Base-by-base conservation (phyloP, 306 rosid species). In the Cyclanthera cordifolia region DNA sequence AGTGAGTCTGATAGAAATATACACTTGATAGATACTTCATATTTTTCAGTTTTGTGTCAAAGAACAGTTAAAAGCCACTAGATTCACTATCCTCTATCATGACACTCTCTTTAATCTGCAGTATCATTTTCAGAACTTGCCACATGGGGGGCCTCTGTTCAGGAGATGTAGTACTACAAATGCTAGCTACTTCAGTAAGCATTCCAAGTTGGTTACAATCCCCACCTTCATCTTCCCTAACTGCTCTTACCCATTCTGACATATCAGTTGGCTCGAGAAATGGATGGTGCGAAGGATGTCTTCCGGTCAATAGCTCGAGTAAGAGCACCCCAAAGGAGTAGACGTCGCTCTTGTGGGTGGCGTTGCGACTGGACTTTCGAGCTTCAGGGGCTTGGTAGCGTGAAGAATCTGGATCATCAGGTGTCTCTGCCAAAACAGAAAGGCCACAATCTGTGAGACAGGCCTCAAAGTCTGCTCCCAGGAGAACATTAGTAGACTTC, bases 101-200 rank as follows among this genome's bases (percentile, higher is more conserved):
- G 23, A 81, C 88, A 51, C 88, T 84, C 80, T 87, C 92, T 77
- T 89, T 92, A n/a, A 92, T 87, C 81, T 86, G 88, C 75, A 85
- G 90, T 69, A 92, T 85, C 95, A 89, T 84, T 81, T 85, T 84
- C 83, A 89, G 78, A 50, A 87, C 95, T 77, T 87, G 96, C 96
- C 95, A 82, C 93, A 89, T 92, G 12, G 89, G 79, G 3, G 98
- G 98, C 79, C 98, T 87, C 85, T 92, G 95, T 74, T 92, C 98
- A 0, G 95, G 98, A 0, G 96, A 89, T 51, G 95, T 85, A 19
- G 82, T 77, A 39, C 85, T 85, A 79, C 95, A 89, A 69, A 87
- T 77, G 84, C 92, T 74, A 53, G 98, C 98, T 9, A 92, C 95
- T 85, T 92, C 98, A 0, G 93, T 83, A 39, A 92, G 98, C 96